A percentile compares a stretch with the other conserved stretches of the same genome.
Conservation (phyloP, 2,329 filamentous ascomycete species). For the Lachnum nothofagi region DNA sequence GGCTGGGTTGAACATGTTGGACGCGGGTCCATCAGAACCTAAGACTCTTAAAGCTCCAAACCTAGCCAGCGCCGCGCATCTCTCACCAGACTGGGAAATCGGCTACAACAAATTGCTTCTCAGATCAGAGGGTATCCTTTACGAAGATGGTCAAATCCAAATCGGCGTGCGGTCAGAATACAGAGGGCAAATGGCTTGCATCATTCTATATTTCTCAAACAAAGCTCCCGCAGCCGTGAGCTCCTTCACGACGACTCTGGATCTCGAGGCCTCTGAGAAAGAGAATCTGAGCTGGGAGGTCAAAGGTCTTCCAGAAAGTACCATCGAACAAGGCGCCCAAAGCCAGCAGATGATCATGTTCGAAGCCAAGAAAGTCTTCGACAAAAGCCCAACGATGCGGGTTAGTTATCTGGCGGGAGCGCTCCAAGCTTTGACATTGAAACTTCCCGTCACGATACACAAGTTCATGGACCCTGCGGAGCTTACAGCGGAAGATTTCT, state of each 20-base stretch:
- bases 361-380: constrained; percentile 76
- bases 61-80: constrained; percentile 82
- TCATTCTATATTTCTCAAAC: constrained; percentile 95
- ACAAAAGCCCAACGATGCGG: constrained; percentile 80
- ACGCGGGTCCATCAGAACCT: constrained; percentile 50
- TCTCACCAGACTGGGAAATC: constrained; percentile 90
- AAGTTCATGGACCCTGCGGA: constrained; percentile 96
- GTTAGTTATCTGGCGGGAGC: constrained; percentile 93
- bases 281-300: constrained; percentile 73
- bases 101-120: constrained; percentile 83
- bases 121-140: constrained; percentile 77
- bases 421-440: constrained; percentile 84
- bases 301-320: constrained; percentile 82
- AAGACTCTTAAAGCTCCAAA: constrained; percentile 68
- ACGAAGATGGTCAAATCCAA: constrained; percentile 92
- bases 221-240: constrained; percentile 79
- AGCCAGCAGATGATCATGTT: constrained; percentile 94
- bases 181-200: constrained; percentile 85
- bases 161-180: constrained; percentile 91
- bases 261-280: constrained; percentile 66
- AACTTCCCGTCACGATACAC: constrained; percentile 81
- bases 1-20: constrained; percentile 73
- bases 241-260: constrained; percentile 90
- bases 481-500: constrained; percentile 85
- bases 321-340: constrained; percentile 68